phyloP scores from a whole-genome alignment of 495 filamentous ascomycete genomes.

The Rhypophila decipiens region DNA sequence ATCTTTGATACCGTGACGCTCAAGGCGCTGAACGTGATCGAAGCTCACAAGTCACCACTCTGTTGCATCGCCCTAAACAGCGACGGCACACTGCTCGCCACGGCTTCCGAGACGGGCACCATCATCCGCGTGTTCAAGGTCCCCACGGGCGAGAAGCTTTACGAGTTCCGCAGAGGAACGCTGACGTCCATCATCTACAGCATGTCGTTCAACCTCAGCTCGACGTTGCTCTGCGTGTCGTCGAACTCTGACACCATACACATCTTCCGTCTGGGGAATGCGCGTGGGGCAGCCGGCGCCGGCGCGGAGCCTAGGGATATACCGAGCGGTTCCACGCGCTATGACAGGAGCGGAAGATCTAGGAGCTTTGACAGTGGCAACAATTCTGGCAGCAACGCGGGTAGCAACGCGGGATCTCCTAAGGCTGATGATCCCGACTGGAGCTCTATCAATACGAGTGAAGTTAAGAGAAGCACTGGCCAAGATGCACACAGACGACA shows the following conservation, averaged over 20 bases:
- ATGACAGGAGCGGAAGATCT: conserved; percentile 41
- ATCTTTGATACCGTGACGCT: conserved; percentile 82
- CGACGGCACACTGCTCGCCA: conserved; percentile 89
- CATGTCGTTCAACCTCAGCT: conserved; percentile 98
- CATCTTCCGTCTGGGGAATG: conserved; percentile 66
- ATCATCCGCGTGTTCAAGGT: conserved; percentile 93
- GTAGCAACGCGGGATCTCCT: conserved; percentile 36
- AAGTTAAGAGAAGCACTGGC: no score
- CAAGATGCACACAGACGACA: conserved; percentile 37
- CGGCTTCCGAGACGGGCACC: conserved; percentile 93
- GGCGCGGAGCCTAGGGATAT: conserved; percentile 13
- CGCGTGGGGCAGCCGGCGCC: conserved; percentile 11
- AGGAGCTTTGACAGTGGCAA: conserved; percentile 42
- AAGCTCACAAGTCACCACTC: conserved; percentile 90
- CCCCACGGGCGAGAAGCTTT: conserved; percentile 82
- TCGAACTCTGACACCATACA: conserved; percentile 97
- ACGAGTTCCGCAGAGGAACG: conserved; percentile 89
- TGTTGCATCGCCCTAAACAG: conserved; percentile 84
- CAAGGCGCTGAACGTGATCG: conserved; percentile 86
- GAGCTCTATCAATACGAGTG: no score
- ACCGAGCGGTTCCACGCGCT: conserved; percentile 30
- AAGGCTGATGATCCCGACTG: conserved; percentile 16
- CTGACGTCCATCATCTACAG: conserved; percentile 92
- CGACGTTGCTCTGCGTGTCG: conserved; percentile 88
- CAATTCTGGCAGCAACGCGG: conserved; percentile 42